Conservation (phyloP, 2,329 filamentous ascomycete species). For the Nothophaeocryptopus gaeumannii region DNA sequence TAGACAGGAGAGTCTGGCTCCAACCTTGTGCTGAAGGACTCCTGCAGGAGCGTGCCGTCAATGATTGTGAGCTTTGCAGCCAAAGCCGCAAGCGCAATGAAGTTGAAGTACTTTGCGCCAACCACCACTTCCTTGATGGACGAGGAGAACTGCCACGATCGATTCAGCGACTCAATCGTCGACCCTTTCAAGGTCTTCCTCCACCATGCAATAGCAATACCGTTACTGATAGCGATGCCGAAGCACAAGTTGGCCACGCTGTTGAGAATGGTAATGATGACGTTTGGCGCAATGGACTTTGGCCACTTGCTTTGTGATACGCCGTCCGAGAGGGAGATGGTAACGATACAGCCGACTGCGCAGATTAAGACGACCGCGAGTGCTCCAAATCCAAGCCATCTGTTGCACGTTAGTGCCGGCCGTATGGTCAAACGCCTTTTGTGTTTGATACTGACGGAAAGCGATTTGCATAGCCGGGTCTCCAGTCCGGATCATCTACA, state of each 20-base stretch:
- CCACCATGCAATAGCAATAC: slow-evolving; percentile 30
- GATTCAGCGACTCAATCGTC: slow-evolving; percentile 26
- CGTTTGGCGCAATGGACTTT: slow-evolving; percentile 22
- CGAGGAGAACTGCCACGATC: slow-evolving; percentile 25
- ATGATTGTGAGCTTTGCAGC: slow-evolving; percentile 28
- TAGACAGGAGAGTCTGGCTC: slow-evolving; percentile 1
- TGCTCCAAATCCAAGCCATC: slow-evolving; percentile 20
- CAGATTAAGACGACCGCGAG: slow-evolving; percentile 21
- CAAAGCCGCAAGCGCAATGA: slow-evolving; percentile 28
- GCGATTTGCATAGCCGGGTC: slow-evolving; percentile 15
- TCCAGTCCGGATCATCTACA: slow-evolving; percentile 12
- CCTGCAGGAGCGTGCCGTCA: slow-evolving; percentile 26
- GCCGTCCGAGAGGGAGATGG: slow-evolving; percentile 14
- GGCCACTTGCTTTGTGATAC: slow-evolving; percentile 20
- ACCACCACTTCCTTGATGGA: slow-evolving; percentile 23
- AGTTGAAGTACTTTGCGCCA: slow-evolving; percentile 27
- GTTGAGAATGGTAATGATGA: slow-evolving; percentile 23
- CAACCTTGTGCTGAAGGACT: slow-evolving; percentile 16
- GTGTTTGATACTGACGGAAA: slow-evolving; percentile 11
- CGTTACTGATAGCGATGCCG: slow-evolving; percentile 26
- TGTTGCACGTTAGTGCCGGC: not conserved
- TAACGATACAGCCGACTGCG: slow-evolving; percentile 16
- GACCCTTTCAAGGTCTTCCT: slow-evolving; percentile 24
- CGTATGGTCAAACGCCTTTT: not conserved
- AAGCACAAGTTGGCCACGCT: slow-evolving; percentile 22